Evolutionary conservation across 345 rosid species (phyloP), one percentile per base, ranked within the genome.

Genomic region (Kandelia obovata): DNA sequence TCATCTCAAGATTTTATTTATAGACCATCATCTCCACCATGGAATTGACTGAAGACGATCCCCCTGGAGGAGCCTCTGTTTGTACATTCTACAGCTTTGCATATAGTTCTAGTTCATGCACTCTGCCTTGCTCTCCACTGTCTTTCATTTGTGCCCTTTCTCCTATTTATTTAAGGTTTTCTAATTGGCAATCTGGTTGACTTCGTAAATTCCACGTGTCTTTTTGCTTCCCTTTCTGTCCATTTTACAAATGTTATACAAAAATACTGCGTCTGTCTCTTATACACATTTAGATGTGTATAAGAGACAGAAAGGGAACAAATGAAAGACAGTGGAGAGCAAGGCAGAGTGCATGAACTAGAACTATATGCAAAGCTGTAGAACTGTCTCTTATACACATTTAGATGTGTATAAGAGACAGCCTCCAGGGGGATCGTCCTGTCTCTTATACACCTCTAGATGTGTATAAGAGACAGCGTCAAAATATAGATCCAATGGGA

Each of bases 11-110:
- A 92, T 84, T 88, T 89, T 72, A 75, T 88, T 76, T 89, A 86
- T 80, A 79, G 83, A 77, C 88, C 96, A 20, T 83, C 96, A 32
- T 90, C 97, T 26, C 99, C 99, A 2, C 95, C 97, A 17, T 95
- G 99, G 97, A 95, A 85, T 76, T 95, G 78, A 81, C 39, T 13
- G 16, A 55, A 21, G 71, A 63, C 13, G 73, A 47, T 19, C 70
- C 63, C 23, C 67, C 1, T 19, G 46, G 7, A 23, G 27, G 37
- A 66, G 49, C 30, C 39, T 10, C 7, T 58, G n/a, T 13, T 72
- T 80, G 87, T 89, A 86, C 84, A 89, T 81, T 81, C 85, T 75
- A 51, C 58, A 0, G 55, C 67, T 65, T 75, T 86, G 91, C 87
- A 72, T 75, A 78, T 85, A 89, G 63, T 62, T 71, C 52, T 72